Evolutionary conservation across 805 yeast genomes (phyloP).

Genomic region (Wickerhamiella australiensis): DNA sequence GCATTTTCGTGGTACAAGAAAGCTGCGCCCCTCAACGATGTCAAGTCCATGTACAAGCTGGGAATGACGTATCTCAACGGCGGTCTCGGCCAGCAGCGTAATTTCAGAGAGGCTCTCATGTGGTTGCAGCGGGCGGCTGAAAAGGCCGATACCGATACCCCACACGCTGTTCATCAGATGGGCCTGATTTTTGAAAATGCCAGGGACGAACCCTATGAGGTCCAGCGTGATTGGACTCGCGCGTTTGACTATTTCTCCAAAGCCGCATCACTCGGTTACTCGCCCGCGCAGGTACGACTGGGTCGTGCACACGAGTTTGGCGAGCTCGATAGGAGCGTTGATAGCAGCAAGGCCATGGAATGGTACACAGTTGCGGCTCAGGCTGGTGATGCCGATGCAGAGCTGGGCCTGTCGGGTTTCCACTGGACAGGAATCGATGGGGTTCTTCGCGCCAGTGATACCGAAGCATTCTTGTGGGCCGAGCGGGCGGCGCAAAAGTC

Average conservation of each 20-base stretch:
- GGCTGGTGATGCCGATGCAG: slow-evolving; percentile 53
- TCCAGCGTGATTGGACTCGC: slow-evolving; percentile 25
- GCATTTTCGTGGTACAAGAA: slow-evolving; percentile 44
- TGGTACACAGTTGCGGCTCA: slow-evolving; percentile 66
- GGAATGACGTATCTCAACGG: slow-evolving; percentile 54
- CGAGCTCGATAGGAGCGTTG: slow-evolving; percentile 38
- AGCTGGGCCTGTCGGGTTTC: slow-evolving; percentile 69
- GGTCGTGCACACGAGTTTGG: slow-evolving; percentile 71
- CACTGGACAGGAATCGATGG: slow-evolving; percentile 60
- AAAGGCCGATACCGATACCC: slow-evolving; percentile 34
- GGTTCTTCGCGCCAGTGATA: slow-evolving; percentile 44
- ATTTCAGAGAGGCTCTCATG: slow-evolving; percentile 35
- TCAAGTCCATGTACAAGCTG: slow-evolving; percentile 59
- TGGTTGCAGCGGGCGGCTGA: slow-evolving; percentile 44
- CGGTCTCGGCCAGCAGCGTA: slow-evolving; percentile 30
- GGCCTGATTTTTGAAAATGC: slow-evolving; percentile 37
- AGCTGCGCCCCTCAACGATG: slow-evolving; percentile 52
- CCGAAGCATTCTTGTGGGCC: slow-evolving; percentile 69
- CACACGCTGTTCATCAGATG: slow-evolving; percentile 48
- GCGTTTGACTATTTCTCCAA: slow-evolving; percentile 44
- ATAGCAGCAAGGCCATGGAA: slow-evolving; percentile 49
- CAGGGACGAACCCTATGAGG: slow-evolving; percentile 13
- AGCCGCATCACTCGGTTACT: slow-evolving; percentile 41
- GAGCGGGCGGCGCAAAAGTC: slow-evolving; percentile 57
- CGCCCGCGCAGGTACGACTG: slow-evolving; percentile 56